Percentiles rank a stretch among this genome's conserved stretches.
These are phyloP conservation scores for Chalciporus sphaerocephalus DNA, from an alignment of 768 basidiomycete genomes.

Conservation along the genomic window DNA sequence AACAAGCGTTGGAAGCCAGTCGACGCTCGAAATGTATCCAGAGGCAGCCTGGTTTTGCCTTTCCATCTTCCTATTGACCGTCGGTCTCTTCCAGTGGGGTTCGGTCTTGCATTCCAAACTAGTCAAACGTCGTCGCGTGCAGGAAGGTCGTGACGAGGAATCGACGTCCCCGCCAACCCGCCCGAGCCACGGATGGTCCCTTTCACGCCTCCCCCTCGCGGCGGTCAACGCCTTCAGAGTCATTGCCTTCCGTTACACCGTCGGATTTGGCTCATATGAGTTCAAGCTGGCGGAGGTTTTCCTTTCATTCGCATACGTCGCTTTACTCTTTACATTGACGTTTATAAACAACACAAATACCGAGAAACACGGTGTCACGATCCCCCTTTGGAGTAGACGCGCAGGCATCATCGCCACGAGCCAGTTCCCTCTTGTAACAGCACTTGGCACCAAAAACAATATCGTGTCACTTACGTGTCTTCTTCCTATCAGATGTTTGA, in stretches of 20 bases:
- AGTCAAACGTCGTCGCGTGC: not conserved
- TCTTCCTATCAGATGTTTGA: not conserved
- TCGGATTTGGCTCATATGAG: conserved; percentile 42
- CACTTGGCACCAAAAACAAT: conserved; percentile 49
- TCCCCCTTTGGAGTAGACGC: conserved; percentile 27
- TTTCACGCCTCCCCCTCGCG: conserved; percentile 36
- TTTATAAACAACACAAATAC: conserved; percentile 31
- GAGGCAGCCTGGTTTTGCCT: conserved; percentile 18
- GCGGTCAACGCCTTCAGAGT: conserved; percentile 43
- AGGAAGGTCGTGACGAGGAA: conserved; percentile 14
- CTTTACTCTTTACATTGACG: conserved; percentile 40
- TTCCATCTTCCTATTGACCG: conserved; percentile 7
- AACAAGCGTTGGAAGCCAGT: not conserved
- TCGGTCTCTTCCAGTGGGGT: conserved; percentile 28
- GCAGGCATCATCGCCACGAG: conserved; percentile 30
- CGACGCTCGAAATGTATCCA: not conserved
- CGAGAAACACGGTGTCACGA: conserved; percentile 7
- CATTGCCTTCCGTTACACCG: conserved; percentile 44
- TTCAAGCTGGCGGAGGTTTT: conserved; percentile 41
- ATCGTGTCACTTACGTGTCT: conserved; percentile 33
- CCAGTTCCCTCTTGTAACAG: conserved; percentile 43
- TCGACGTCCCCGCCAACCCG: conserved; percentile 1
- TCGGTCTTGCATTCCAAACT: conserved; percentile 23
- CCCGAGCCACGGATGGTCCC: conserved; percentile 32
- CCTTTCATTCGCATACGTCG: conserved; percentile 45